phyloP scores from a whole-genome alignment of 1,284 basidiomycete species.

The Cronartium quercuum region DNA sequence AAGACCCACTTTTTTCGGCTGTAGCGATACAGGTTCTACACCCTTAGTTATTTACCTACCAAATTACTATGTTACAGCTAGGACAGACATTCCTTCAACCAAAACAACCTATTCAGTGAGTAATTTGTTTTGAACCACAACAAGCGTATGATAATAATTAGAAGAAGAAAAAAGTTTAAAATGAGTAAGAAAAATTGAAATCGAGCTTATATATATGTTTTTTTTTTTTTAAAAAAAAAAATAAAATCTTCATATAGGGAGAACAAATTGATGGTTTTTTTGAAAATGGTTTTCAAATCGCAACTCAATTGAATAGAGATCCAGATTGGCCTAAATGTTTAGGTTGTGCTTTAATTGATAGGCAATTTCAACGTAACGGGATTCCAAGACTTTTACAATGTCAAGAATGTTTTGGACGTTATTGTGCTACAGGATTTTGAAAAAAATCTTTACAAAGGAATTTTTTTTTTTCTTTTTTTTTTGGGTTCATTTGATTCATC shows the following conservation, averaged over 20 bases:
- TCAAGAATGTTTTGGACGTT: slow-evolving; percentile 20
- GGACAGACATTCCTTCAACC: slow-evolving; percentile 12
- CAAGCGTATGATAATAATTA: neutral
- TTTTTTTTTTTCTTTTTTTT: too few relatives aligned
- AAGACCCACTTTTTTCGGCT: slow-evolving; percentile 34
- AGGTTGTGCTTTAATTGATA: slow-evolving; percentile 27
- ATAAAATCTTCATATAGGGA: neutral
- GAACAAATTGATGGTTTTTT: slow-evolving; percentile 30
- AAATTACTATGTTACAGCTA: slow-evolving; percentile 25
- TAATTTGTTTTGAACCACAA: neutral
- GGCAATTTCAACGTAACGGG: slow-evolving; percentile 15
- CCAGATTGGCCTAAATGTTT: slow-evolving; percentile 22
- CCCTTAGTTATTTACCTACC: slow-evolving; percentile 32
- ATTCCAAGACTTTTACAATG: slow-evolving; percentile 30
- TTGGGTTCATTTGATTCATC: too few relatives aligned
- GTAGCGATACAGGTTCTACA: neutral
- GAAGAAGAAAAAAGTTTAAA: neutral
- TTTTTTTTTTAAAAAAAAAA: neutral
- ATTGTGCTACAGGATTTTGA: slow-evolving; percentile 9
- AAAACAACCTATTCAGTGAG: slow-evolving; percentile 23
- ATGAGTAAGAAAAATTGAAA: too few relatives aligned
- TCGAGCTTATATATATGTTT: too few relatives aligned
- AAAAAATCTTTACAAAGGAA: too few relatives aligned
- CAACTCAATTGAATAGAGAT: slow-evolving; percentile 21
- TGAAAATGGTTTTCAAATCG: slow-evolving; percentile 25